phyloP scores from a whole-genome alignment of 2,329 filamentous ascomycete species.

The Fulvia fulva region DNA sequence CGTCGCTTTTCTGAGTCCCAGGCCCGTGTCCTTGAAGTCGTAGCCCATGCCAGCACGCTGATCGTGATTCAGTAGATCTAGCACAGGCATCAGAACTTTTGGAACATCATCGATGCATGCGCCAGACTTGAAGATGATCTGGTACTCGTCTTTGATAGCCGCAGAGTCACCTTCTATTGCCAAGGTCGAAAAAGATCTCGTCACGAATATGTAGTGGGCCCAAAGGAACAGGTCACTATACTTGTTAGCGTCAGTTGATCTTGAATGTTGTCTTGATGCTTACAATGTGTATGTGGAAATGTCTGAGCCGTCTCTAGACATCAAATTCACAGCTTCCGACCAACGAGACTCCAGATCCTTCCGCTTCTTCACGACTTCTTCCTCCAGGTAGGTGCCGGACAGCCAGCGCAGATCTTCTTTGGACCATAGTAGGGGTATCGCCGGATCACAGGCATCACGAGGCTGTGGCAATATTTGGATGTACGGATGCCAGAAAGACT shows the following conservation, averaged over 20 bases:
- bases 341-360: constrained; percentile 1
- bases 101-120: constrained; percentile 6
- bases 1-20: constrained; percentile 1
- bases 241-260: not conserved
- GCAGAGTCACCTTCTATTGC: constrained; percentile 3
- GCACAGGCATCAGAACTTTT: constrained; percentile 2
- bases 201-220: constrained; percentile 6
- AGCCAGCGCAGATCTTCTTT: constrained; percentile 3
- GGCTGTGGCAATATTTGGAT: constrained; percentile 2
- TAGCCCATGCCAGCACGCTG: constrained; percentile 3
- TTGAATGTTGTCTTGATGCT: not conserved
- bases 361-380: not conserved
- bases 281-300: not conserved
- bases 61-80: constrained; percentile 6
- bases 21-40: not conserved
- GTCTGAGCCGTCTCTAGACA: constrained; percentile 1
- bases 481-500: constrained; percentile 2
- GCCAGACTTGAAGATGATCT: constrained; percentile 4
- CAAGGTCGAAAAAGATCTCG: constrained; percentile 5
- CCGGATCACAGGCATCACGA: not conserved
- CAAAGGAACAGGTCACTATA: constrained; percentile 1
- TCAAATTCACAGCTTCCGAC: not conserved
- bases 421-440: constrained; percentile 2
- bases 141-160: constrained; percentile 6
- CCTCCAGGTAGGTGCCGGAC: constrained; percentile 1